A percentile compares a stretch with the other conserved stretches of the same genome.
Conservation (phyloP, 768 basidiomycete species). For the Pulveroboletus sp. region DNA sequence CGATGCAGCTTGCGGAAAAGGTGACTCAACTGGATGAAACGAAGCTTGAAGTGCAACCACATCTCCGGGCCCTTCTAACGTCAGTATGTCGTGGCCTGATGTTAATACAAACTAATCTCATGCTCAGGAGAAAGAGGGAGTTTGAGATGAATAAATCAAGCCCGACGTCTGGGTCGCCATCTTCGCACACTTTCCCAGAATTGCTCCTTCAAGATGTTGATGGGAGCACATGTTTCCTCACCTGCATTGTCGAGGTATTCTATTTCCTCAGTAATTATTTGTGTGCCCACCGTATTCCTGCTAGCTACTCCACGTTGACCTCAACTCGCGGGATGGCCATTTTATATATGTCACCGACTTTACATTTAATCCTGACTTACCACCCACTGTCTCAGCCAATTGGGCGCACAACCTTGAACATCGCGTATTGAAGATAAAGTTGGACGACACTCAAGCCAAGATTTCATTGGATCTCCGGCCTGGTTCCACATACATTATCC, state of each 20-base stretch:
- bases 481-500: slow-evolving; percentile 45
- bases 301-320: slow-evolving; percentile 45
- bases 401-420: slow-evolving; percentile 47
- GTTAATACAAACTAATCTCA: slow-evolving; percentile 4
- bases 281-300: neutral
- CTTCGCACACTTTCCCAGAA: slow-evolving; percentile 36
- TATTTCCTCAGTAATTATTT: neutral
- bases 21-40: slow-evolving; percentile 40
- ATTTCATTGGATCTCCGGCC: slow-evolving; percentile 34
- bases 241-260: slow-evolving; percentile 55
- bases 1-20: slow-evolving; percentile 42
- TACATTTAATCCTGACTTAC: slow-evolving; percentile 45
- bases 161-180: slow-evolving; percentile 21
- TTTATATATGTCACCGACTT: slow-evolving; percentile 64
- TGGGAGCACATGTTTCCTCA: slow-evolving; percentile 40
- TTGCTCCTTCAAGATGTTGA: slow-evolving; percentile 45
- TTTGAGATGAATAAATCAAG: slow-evolving; percentile 25
- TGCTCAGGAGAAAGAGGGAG: slow-evolving; percentile 45
- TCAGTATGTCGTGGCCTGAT: slow-evolving; percentile 27
- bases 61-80: slow-evolving; percentile 50
- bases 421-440: slow-evolving; percentile 45
- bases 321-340: slow-evolving; percentile 30
- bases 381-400: slow-evolving; percentile 24
- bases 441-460: slow-evolving; percentile 45
- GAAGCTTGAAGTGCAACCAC: slow-evolving; percentile 30